Conservation (phyloP, 1,139 yeast genomes). For the Geotrichum phurueaensis region DNA sequence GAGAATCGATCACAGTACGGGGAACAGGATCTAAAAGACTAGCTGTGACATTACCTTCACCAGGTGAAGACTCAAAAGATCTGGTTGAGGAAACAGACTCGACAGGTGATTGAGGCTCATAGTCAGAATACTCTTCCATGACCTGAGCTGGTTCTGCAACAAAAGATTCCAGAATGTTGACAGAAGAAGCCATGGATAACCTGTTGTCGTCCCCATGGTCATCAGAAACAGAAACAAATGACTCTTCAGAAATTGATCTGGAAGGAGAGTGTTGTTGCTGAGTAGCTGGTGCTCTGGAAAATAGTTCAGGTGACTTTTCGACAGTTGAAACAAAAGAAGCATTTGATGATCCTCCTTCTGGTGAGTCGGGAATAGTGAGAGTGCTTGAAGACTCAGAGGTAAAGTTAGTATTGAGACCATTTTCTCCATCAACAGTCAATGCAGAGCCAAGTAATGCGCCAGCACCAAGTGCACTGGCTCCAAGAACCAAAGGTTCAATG, state of each 20-base stretch:
- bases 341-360: background rate
- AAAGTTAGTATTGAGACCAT: background rate
- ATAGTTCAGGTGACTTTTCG: background rate
- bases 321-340: background rate
- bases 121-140: background rate
- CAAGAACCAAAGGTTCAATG: background rate
- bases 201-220: background rate
- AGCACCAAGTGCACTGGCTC: background rate
- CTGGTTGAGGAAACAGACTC: constrained; percentile 1
- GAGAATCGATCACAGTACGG: background rate
- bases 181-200: background rate
- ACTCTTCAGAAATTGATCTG: background rate
- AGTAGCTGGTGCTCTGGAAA: background rate
- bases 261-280: background rate
- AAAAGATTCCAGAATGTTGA: background rate
- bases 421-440: background rate
- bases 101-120: background rate
- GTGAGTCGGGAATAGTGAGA: background rate
- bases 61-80: constrained; percentile 1
- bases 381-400: background rate
- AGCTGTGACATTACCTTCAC: background rate
- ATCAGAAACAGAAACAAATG: background rate
- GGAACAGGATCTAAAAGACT: background rate
- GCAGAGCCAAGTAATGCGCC: background rate
- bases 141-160: background rate